These are phyloP conservation scores for Lichtheimia ramosa DNA, from an alignment of 371 early-diverging fungal species.

Conservation along the genomic window DNA sequence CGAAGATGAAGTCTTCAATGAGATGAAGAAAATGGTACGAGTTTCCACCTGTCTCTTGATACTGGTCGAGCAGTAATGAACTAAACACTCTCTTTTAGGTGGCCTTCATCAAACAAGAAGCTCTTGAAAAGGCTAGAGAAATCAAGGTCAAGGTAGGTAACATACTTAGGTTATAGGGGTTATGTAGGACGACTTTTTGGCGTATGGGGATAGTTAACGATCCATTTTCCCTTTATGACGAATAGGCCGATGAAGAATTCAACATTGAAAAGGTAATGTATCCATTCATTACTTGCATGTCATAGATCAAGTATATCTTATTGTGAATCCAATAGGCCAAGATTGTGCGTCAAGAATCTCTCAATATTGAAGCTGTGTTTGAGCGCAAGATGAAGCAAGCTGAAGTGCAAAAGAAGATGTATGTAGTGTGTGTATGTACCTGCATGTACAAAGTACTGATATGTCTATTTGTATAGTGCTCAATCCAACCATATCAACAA, in stretches of 20 bases:
- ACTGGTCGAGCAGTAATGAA: no score
- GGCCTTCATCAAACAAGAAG: conserved; percentile 97
- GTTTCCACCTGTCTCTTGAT: neutral
- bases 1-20: conserved; percentile 89
- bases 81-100: conserved; percentile 44
- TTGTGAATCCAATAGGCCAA: conserved; percentile 62
- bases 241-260: conserved; percentile 95
- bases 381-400: conserved; percentile 92
- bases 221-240: neutral
- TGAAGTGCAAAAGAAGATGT: conserved; percentile 89
- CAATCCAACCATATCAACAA: conserved; percentile 96
- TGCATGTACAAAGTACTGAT: neutral
- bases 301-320: neutral
- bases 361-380: conserved; percentile 86
- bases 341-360: conserved; percentile 88
- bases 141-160: conserved; percentile 90
- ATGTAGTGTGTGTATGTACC: conserved; percentile 17
- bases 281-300: conserved; percentile 8
- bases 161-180: neutral
- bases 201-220: no score
- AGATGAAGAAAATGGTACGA: conserved; percentile 87
- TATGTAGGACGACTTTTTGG: no score
- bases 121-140: conserved; percentile 96
- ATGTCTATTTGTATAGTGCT: conserved; percentile 54
- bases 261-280: conserved; percentile 91